Evolutionary conservation across 1,284 basidiomycete species (phyloP).

Genomic region (Melampsora americana): DNA sequence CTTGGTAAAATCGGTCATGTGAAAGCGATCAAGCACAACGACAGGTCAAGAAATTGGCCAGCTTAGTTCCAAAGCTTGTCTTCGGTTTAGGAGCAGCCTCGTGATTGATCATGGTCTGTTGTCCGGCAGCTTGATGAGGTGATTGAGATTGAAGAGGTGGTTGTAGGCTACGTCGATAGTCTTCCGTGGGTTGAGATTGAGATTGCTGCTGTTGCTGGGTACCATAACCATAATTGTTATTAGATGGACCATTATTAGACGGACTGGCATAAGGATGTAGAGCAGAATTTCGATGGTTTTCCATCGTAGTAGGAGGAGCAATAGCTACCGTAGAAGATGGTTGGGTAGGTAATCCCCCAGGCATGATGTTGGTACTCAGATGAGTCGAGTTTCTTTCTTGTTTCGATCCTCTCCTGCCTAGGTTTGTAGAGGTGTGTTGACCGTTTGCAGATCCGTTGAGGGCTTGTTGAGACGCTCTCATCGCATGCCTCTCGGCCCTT

Average conservation of each 20-base stretch:
- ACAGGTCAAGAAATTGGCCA: conserved; percentile 39
- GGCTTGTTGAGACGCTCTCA: conserved; percentile 53
- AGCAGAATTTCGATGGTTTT: too few relatives aligned
- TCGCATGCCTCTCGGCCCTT: conserved; percentile 56
- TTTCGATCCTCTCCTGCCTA: conserved; percentile 25
- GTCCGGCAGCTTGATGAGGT: too few relatives aligned
- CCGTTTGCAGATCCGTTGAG: conserved; percentile 1
- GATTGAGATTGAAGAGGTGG: too few relatives aligned
- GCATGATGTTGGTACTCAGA: conserved; percentile 25
- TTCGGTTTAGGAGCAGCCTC: conserved; percentile 10
- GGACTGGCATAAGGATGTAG: too few relatives aligned
- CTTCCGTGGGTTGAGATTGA: not conserved
- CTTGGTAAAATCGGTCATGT: not conserved
- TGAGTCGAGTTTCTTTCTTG: conserved; percentile 32
- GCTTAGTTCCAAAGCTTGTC: conserved; percentile 20
- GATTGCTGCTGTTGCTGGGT: conserved; percentile 22
- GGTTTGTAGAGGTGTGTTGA: not conserved
- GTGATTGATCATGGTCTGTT: too few relatives aligned
- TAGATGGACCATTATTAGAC: not conserved
- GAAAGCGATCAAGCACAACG: conserved; percentile 14
- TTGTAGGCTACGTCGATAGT: too few relatives aligned
- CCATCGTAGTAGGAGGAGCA: too few relatives aligned
- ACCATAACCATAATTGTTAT: not conserved
- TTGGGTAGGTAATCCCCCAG: conserved; percentile 10
- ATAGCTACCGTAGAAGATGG: too few relatives aligned